Evolutionary conservation across 768 basidiomycete genomes (phyloP).

Genomic region (Suillus occidentalis): DNA sequence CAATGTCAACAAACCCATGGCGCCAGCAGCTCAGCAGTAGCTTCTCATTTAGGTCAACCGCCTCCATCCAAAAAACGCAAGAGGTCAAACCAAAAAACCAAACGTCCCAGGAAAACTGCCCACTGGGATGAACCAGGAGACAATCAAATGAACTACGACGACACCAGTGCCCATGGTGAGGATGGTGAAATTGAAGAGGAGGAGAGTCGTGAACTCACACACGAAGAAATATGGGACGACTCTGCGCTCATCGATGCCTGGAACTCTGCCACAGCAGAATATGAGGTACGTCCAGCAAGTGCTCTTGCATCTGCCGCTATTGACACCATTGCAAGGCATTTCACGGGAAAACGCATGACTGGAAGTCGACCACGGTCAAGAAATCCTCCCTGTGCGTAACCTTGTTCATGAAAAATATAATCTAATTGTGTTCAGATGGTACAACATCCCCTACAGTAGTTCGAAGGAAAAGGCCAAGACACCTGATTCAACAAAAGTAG

Average conservation of each 20-base stretch:
- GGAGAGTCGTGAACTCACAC: slow-evolving; percentile 63
- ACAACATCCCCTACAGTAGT: slow-evolving; percentile 54
- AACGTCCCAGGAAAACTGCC: slow-evolving; percentile 26
- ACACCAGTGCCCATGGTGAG: slow-evolving; percentile 24
- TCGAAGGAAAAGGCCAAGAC: slow-evolving; percentile 20
- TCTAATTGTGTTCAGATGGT: slow-evolving; percentile 56
- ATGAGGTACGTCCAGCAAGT: slow-evolving; percentile 46
- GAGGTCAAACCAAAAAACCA: slow-evolving; percentile 26
- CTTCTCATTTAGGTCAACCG: slow-evolving; percentile 11
- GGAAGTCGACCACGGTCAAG: slow-evolving; percentile 64
- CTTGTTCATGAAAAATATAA: neutral
- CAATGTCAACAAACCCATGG: slow-evolving; percentile 3
- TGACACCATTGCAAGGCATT: slow-evolving; percentile 41
- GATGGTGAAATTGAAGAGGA: slow-evolving; percentile 38
- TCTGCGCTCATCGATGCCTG: slow-evolving; percentile 80
- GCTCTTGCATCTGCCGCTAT: neutral
- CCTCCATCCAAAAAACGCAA: slow-evolving; percentile 57
- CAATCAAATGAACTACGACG: slow-evolving; percentile 30
- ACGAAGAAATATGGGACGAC: slow-evolving; percentile 85
- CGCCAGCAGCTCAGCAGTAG: slow-evolving; percentile 9
- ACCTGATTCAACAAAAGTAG: slow-evolving; percentile 14
- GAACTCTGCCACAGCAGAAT: slow-evolving; percentile 83
- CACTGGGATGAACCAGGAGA: slow-evolving; percentile 47
- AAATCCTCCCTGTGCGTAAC: slow-evolving; percentile 69
- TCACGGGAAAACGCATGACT: slow-evolving; percentile 65